These are phyloP conservation scores for Ophiostoma perfectum DNA, from an alignment of 2,329 filamentous ascomycete species.

Conservation along the genomic window DNA sequence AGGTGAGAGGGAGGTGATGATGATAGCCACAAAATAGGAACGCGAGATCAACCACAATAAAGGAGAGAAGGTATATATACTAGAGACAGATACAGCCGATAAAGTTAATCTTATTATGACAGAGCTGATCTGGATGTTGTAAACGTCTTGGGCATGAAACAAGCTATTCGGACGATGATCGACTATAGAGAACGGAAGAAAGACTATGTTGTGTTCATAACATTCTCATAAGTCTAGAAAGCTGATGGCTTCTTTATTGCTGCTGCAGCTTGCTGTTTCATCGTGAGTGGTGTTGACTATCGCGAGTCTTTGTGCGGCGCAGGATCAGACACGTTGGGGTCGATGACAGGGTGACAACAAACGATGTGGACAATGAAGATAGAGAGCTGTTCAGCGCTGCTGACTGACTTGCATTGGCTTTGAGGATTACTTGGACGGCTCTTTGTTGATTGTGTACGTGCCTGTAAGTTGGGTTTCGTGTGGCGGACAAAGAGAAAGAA, in stretches of 20 bases:
- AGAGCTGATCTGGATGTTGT: too few relatives aligned
- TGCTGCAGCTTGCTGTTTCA: neutral
- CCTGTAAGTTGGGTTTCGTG: too few relatives aligned
- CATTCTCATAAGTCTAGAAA: neutral
- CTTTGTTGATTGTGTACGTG: neutral
- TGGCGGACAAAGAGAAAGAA: too few relatives aligned
- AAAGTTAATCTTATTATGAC: too few relatives aligned
- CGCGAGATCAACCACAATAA: too few relatives aligned
- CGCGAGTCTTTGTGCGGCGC: neutral
- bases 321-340: slow-evolving; percentile 7
- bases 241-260: neutral
- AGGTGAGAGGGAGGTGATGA: too few relatives aligned
- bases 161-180: too few relatives aligned
- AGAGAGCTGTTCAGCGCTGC: neutral
- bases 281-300: neutral
- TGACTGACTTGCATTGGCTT: neutral
- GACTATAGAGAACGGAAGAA: too few relatives aligned
- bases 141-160: too few relatives aligned
- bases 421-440: neutral
- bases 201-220: neutral
- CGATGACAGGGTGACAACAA: neutral
- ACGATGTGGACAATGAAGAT: slow-evolving; percentile 3
- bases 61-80: too few relatives aligned
- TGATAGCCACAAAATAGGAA: too few relatives aligned
- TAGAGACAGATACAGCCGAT: too few relatives aligned